Percentiles rank a stretch among this genome's conserved stretches.
These are phyloP conservation scores for Verbena officinalis DNA, from an alignment of 257 asterid species.

Conservation along the genomic window DNA sequence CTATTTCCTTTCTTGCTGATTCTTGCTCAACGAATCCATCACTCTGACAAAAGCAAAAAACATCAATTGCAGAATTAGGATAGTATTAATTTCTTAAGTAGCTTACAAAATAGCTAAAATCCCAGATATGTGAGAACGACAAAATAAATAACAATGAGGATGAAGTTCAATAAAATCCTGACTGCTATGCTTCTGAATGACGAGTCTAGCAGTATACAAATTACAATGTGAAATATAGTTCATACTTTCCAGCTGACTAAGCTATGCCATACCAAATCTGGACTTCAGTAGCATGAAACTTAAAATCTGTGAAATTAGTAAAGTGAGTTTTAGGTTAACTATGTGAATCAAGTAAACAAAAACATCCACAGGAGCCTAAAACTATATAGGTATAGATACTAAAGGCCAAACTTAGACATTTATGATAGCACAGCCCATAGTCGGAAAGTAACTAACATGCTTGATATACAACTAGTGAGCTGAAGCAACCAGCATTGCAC, in stretches of 20 bases:
- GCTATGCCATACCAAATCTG: constrained; percentile 2
- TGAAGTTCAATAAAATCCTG: neutral
- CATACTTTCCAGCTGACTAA: constrained; percentile 14
- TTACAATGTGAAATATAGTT: constrained; percentile 11
- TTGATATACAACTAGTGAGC: constrained; percentile 19
- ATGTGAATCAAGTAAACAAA: constrained; percentile 19
- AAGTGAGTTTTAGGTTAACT: neutral
- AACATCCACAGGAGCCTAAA: constrained; percentile 6
- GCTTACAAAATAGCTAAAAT: neutral
- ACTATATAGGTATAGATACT: constrained; percentile 20
- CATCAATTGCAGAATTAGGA: constrained; percentile 4
- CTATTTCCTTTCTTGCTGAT: constrained; percentile 35
- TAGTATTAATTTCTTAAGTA: neutral
- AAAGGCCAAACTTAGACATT: constrained; percentile 26
- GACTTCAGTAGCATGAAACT: constrained; percentile 14
- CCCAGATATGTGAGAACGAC: constrained; percentile 12
- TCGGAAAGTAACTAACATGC: constrained; percentile 20
- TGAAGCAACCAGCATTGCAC: constrained; percentile 25
- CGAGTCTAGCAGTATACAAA: constrained; percentile 1
- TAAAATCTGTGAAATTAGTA: constrained; percentile 6
- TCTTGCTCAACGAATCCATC: constrained; percentile 50
- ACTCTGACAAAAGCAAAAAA: constrained; percentile 41
- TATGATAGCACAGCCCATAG: constrained; percentile 10
- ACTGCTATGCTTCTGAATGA: constrained; percentile 10
- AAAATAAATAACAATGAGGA: constrained; percentile 19